phyloP scores from a whole-genome alignment of 495 filamentous ascomycete species.

The Podospora appendiculata region DNA sequence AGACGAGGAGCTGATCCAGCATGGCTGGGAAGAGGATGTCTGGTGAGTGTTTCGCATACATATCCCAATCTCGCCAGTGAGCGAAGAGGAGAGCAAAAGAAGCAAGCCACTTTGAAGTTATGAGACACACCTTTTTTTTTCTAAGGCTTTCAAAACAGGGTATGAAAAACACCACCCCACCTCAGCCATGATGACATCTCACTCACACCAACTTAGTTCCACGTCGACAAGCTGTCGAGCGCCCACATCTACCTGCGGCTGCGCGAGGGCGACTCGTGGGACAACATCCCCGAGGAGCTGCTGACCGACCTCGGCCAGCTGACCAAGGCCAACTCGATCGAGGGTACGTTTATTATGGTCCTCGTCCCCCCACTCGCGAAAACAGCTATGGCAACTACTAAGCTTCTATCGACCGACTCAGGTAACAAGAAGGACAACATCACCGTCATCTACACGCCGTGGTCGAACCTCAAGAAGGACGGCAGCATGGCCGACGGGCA shows the following conservation, averaged over 20 bases:
- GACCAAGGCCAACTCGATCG: constrained; percentile 97
- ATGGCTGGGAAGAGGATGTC: constrained; percentile 89
- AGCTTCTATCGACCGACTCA: constrained; percentile 18
- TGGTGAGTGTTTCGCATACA: constrained; percentile 50
- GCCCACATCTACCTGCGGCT: constrained; percentile 93
- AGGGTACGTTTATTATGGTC: constrained; percentile 47
- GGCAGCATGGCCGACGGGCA: constrained; percentile 95
- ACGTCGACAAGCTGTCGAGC: constrained; percentile 94
- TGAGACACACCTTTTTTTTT: background rate
- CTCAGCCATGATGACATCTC: background rate
- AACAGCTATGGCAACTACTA: background rate
- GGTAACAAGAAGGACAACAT: constrained; percentile 99
- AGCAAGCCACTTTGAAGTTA: constrained; percentile 5
- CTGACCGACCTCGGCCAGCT: constrained; percentile 85
- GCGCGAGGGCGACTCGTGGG: constrained; percentile 76
- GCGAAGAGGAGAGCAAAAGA: background rate
- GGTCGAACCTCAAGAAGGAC: constrained; percentile 93
- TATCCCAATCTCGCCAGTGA: background rate
- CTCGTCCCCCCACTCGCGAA: background rate
- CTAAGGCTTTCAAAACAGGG: background rate
- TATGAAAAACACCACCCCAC: background rate
- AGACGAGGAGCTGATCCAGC: constrained; percentile 96
- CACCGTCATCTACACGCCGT: constrained; percentile 93
- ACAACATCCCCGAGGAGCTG: constrained; percentile 65
- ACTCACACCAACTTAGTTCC: constrained; percentile 53